phyloP scores from a whole-genome alignment of 2,329 filamentous ascomycete genomes.

The Curvularia verruculosa region DNA sequence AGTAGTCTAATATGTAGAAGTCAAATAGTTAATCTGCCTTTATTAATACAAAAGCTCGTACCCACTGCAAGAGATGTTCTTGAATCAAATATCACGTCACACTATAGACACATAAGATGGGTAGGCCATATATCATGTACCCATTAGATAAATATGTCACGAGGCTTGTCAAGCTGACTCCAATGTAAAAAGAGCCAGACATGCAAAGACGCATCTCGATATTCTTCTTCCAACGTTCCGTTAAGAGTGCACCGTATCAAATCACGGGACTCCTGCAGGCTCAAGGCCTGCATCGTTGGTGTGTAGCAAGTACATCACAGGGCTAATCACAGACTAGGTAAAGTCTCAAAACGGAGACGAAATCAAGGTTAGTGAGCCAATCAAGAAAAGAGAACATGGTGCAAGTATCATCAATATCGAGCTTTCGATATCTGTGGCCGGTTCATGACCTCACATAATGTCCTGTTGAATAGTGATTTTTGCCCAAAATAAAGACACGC shows the following conservation, averaged over 20 bases:
- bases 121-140: neutral
- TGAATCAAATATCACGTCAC: neutral
- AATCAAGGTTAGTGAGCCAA: neutral
- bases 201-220: conserved; percentile 1
- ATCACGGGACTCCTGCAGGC: conserved; percentile 50
- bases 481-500: conserved; percentile 6
- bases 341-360: neutral
- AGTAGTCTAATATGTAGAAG: neutral
- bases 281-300: conserved; percentile 55
- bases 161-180: neutral
- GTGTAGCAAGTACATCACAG: conserved; percentile 10
- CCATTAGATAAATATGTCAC: neutral
- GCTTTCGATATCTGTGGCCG: conserved; percentile 3
- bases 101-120: neutral
- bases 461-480: conserved; percentile 5
- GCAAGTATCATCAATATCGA: conserved; percentile 1
- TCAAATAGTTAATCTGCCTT: neutral
- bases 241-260: conserved; percentile 49
- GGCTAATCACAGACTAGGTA: neutral
- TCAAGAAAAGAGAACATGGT: neutral
- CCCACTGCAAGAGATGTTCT: neutral
- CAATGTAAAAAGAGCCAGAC: neutral
- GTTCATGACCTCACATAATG: neutral
- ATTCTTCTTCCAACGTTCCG: conserved; percentile 56
- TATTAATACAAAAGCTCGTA: neutral